phyloP scores from a whole-genome alignment of 805 yeast genomes.

The Yarrowia sp. region DNA sequence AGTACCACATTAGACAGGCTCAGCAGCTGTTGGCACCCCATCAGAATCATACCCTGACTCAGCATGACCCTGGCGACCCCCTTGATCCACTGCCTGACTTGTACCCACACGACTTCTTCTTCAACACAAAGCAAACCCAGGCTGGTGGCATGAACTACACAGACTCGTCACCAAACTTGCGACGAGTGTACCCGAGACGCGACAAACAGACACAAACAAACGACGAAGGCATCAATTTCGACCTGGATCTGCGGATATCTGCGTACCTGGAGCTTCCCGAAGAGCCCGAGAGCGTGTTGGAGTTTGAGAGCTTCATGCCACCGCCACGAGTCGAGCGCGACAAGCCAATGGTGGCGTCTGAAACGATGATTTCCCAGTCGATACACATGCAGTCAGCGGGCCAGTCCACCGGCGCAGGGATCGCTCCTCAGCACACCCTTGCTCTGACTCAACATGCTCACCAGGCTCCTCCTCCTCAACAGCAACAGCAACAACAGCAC shows the following conservation, averaged over 20 bases:
- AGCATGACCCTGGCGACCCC: conserved; percentile 15
- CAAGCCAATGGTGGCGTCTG: background rate
- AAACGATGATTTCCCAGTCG: background rate
- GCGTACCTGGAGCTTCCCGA: conserved; percentile 24
- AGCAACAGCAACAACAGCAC: background rate
- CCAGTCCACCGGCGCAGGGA: background rate
- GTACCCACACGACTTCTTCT: conserved; percentile 17
- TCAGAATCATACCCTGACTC: conserved; percentile 17
- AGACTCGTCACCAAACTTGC: conserved; percentile 9
- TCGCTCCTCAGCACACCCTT: background rate
- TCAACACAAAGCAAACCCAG: conserved; percentile 17
- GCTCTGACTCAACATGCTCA: background rate
- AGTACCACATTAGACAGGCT: conserved; percentile 23
- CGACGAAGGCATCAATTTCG: conserved; percentile 24
- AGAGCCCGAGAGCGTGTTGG: conserved; percentile 14
- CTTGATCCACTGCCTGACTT: conserved; percentile 20
- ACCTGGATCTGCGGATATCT: conserved; percentile 24
- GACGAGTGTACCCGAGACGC: conserved; percentile 20
- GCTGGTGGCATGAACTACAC: conserved; percentile 21
- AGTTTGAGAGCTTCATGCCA: conserved; percentile 16
- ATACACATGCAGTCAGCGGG: conserved; percentile 15
- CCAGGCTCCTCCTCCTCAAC: background rate
- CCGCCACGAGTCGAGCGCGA: conserved; percentile 9
- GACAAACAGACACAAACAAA: conserved; percentile 24
- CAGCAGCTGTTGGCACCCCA: conserved; percentile 24